These are phyloP conservation scores for Erythrobasidium yunnanense DNA, from an alignment of 768 basidiomycete genomes.

Conservation along the genomic window DNA sequence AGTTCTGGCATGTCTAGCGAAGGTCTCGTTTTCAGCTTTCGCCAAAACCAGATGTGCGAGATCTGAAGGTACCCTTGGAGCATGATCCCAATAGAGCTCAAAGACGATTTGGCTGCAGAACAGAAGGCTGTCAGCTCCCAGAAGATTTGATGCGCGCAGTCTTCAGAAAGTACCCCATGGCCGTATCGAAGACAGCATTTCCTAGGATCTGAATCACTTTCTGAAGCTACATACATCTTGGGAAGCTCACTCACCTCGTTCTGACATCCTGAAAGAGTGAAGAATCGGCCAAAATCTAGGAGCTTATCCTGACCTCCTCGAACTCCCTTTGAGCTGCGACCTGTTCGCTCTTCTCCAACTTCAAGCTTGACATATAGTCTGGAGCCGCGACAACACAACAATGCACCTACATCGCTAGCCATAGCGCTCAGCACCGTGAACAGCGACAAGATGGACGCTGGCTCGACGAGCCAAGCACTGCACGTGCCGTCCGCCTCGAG, in stretches of 20 bases:
- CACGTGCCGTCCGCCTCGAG: too few species aligned
- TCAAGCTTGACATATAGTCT: too few species aligned
- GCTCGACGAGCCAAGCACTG: too few species aligned
- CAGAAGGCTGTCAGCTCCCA: background rate
- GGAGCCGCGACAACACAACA: too few species aligned
- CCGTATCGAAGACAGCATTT: slow-evolving; percentile 69
- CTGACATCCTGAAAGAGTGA: background rate
- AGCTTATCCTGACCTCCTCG: too few species aligned
- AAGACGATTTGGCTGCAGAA: slow-evolving; percentile 59
- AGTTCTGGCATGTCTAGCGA: slow-evolving; percentile 98
- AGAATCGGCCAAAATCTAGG: too few species aligned
- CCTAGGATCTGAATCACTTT: background rate
- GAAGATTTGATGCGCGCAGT: background rate
- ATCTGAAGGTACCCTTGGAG: slow-evolving; percentile 65
- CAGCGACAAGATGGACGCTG: too few species aligned
- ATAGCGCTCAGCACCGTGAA: too few species aligned
- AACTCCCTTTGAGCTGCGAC: too few species aligned
- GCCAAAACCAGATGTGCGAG: background rate
- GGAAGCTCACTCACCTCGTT: background rate
- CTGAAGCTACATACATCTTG: background rate
- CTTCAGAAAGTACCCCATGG: slow-evolving; percentile 47
- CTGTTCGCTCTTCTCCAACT: too few species aligned
- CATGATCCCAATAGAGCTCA: slow-evolving; percentile 87
- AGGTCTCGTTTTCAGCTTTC: too few species aligned
- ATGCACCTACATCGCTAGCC: too few species aligned